Conservation (phyloP, 768 basidiomycete genomes). For the Stropharia rugosoannulata region DNA sequence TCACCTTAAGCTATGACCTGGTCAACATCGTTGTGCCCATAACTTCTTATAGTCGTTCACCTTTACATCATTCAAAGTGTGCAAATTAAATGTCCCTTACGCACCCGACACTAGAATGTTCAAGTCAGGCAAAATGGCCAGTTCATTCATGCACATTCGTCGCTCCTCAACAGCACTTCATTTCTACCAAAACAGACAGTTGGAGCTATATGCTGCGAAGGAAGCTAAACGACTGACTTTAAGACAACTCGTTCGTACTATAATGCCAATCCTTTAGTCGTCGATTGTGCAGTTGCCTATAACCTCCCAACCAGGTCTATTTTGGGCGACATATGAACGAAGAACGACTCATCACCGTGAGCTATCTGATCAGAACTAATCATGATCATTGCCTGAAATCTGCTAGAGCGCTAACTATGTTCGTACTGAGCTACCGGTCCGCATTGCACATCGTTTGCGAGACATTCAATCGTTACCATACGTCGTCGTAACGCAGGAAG, state of each 20-base stretch:
- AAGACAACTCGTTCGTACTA: conserved; percentile 65
- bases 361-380: background rate
- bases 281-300: background rate
- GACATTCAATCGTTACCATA: conserved; percentile 88
- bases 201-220: conserved; percentile 78
- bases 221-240: conserved; percentile 72
- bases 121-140: conserved; percentile 11
- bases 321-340: conserved; percentile 83
- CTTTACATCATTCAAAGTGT: no score
- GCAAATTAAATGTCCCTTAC: conserved; percentile 11
- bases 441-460: conserved; percentile 83
- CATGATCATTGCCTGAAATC: background rate
- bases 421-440: conserved; percentile 82
- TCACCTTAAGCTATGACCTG: no score
- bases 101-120: conserved; percentile 14
- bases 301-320: conserved; percentile 55
- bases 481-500: conserved; percentile 83
- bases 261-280: background rate
- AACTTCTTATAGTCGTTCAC: no score
- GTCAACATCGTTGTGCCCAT: no score
- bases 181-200: conserved; percentile 82
- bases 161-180: conserved; percentile 39
- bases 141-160: conserved; percentile 1
- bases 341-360: conserved; percentile 74
- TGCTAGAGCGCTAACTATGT: conserved; percentile 86